Evolutionary conservation across 2,329 filamentous ascomycete genomes (phyloP).

Genomic region (Aspergillus sp.): DNA sequence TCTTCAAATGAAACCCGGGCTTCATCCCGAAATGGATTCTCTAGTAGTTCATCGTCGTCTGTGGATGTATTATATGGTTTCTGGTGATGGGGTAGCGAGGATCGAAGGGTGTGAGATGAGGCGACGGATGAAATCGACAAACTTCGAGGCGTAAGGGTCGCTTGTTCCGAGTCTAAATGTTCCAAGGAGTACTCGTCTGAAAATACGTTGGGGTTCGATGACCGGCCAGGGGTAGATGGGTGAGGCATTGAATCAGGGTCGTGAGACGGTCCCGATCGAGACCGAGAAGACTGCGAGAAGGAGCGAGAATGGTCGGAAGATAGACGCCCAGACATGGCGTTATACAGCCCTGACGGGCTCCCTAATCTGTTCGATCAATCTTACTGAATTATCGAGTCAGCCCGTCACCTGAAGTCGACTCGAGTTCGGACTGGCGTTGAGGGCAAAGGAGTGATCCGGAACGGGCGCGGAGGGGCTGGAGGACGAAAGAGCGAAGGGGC

Average conservation of each 20-base stretch:
- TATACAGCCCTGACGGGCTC: slow-evolving; percentile 41
- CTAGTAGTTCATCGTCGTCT: slow-evolving; percentile 25
- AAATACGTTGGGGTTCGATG: slow-evolving; percentile 47
- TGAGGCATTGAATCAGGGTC: slow-evolving; percentile 30
- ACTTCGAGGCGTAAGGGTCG: slow-evolving; percentile 31
- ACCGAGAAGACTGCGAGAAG: slow-evolving; percentile 31
- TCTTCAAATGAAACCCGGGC: slow-evolving; percentile 35
- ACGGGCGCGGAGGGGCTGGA: slow-evolving; percentile 10
- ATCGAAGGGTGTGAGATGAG: slow-evolving; percentile 35
- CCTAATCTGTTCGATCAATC: slow-evolving; percentile 32
- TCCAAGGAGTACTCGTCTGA: slow-evolving; percentile 51
- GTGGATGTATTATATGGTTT: slow-evolving; percentile 25
- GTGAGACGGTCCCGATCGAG: slow-evolving; percentile 22
- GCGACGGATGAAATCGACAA: slow-evolving; percentile 32
- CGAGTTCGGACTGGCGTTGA: slow-evolving; percentile 8
- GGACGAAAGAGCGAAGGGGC: slow-evolving; percentile 5
- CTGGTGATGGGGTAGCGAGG: slow-evolving; percentile 23
- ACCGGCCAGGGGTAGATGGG: slow-evolving; percentile 30
- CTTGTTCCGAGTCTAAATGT: slow-evolving; percentile 36
- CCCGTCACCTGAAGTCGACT: slow-evolving; percentile 23
- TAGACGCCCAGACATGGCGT: slow-evolving; percentile 42
- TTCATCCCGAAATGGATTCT: slow-evolving; percentile 39
- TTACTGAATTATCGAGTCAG: slow-evolving; percentile 19
- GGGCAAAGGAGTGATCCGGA: slow-evolving; percentile 15
- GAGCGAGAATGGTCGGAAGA: slow-evolving; percentile 39